Percentiles rank a stretch among this genome's conserved stretches.
These are phyloP conservation scores for Brassica juncea DNA, from an alignment of 345 rosid species.

Conservation along the genomic window DNA sequence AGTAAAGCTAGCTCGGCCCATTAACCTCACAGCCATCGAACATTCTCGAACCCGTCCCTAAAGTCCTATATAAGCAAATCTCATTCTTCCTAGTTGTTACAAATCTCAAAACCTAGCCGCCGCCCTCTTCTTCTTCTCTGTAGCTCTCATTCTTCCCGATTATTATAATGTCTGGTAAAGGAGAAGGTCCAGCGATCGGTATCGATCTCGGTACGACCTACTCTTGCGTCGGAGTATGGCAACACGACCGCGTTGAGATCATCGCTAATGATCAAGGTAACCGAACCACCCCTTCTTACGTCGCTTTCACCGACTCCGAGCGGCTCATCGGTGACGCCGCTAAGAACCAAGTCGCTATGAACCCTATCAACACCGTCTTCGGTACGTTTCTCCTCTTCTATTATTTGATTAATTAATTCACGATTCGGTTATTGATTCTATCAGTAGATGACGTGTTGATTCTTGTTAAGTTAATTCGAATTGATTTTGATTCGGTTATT, in stretches of 20 bases:
- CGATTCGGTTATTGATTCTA: not conserved
- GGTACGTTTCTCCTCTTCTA: conserved; percentile 44
- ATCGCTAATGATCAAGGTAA: conserved; percentile 77
- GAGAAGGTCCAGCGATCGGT: conserved; percentile 80
- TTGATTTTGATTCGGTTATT: not conserved
- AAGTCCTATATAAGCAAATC: not conserved
- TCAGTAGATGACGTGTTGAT: not conserved
- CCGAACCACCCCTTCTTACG: conserved; percentile 70
- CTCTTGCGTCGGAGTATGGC: conserved; percentile 83
- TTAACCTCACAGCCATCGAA: not conserved
- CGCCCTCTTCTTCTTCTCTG: not conserved
- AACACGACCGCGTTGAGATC: conserved; percentile 78
- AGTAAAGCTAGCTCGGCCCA: not conserved
- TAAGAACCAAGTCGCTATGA: conserved; percentile 84
- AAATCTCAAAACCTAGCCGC: not conserved
- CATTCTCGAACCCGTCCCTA: not conserved
- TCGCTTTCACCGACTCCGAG: conserved; percentile 66
- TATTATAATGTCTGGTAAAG: conserved; percentile 62
- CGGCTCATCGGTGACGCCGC: conserved; percentile 79
- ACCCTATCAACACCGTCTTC: conserved; percentile 68
- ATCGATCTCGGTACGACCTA: conserved; percentile 76
- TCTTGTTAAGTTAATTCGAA: not conserved
- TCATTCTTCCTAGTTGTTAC: not conserved
- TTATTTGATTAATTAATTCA: too few species aligned
- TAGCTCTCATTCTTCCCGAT: not conserved